Evolutionary conservation across 2,329 filamentous ascomycete species (phyloP).

Genomic region (Aspergillus calidoustus): DNA sequence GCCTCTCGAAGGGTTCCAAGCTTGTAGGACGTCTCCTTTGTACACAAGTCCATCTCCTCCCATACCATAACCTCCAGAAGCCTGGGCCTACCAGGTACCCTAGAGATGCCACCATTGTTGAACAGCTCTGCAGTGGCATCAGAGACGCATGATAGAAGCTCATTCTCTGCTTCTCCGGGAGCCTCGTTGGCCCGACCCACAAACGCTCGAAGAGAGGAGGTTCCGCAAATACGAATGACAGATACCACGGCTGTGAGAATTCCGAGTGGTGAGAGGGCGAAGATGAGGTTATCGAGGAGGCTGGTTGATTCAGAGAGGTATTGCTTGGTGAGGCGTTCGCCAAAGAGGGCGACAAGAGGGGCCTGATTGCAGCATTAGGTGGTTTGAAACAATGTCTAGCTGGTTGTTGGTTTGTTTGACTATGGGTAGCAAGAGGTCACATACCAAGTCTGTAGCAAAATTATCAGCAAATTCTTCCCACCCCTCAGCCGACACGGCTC

Average conservation of each 20-base stretch:
- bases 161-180: constrained; percentile 45
- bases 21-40: constrained; percentile 24
- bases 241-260: constrained; percentile 52
- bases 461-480: constrained; percentile 48
- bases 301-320: constrained; percentile 52
- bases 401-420: neutral
- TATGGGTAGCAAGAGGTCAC: neutral
- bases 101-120: constrained; percentile 46
- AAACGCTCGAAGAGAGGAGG: constrained; percentile 48
- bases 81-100: constrained; percentile 40
- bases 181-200: constrained; percentile 53
- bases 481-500: constrained; percentile 30
- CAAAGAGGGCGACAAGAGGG: constrained; percentile 48
- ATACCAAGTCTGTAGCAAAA: constrained; percentile 45
- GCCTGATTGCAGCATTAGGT: constrained; percentile 27
- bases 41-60: constrained; percentile 45
- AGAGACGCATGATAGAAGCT: constrained; percentile 54
- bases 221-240: constrained; percentile 53
- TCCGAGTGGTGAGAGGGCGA: constrained; percentile 54
- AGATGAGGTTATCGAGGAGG: constrained; percentile 50
- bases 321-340: constrained; percentile 54
- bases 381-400: neutral
- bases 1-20: constrained; percentile 36
- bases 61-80: constrained; percentile 47
- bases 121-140: constrained; percentile 52